A percentile compares a stretch with the other conserved stretches of the same genome.
These are phyloP conservation scores for Coemansia sp. DNA, from an alignment of 192 early-diverging fungal species.

Conservation along the genomic window DNA sequence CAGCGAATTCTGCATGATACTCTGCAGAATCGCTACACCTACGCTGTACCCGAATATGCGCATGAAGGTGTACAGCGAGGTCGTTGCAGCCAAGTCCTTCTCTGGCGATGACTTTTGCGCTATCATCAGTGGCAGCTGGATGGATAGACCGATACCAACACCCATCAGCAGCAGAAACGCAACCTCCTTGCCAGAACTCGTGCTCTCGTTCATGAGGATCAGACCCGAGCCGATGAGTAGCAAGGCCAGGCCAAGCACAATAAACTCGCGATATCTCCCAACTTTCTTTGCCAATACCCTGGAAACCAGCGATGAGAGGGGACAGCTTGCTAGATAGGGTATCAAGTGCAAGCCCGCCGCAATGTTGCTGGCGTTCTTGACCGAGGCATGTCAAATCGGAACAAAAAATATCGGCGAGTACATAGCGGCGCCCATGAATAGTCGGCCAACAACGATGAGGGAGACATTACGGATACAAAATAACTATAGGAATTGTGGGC, in stretches of 20 bases:
- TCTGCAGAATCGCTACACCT: slow-evolving; percentile 57
- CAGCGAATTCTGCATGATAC: slow-evolving; percentile 63
- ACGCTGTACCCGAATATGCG: slow-evolving; percentile 61
- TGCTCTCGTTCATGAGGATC: slow-evolving; percentile 52
- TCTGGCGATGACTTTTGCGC: slow-evolving; percentile 63
- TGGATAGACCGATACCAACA: slow-evolving; percentile 67
- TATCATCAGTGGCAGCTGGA: slow-evolving; percentile 70
- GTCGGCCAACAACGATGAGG: slow-evolving; percentile 13
- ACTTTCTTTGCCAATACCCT: slow-evolving; percentile 61
- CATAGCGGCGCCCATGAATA: slow-evolving; percentile 37
- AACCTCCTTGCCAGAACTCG: slow-evolving; percentile 56
- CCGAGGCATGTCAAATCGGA: slow-evolving; percentile 33
- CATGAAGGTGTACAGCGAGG: slow-evolving; percentile 62
- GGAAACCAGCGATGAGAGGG: slow-evolving; percentile 49
- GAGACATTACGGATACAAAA: slow-evolving; percentile 28
- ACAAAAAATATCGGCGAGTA: slow-evolving; percentile 33
- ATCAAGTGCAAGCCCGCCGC: slow-evolving; percentile 32
- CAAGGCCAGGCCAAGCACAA: slow-evolving; percentile 63
- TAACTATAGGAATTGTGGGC: slow-evolving; percentile 58
- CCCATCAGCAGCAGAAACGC: slow-evolving; percentile 69
- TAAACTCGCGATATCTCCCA: slow-evolving; percentile 62
- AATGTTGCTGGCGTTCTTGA: slow-evolving; percentile 28
- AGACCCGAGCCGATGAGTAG: slow-evolving; percentile 64
- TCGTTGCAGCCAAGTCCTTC: slow-evolving; percentile 63
- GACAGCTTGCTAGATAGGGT: slow-evolving; percentile 26